Percentiles rank a stretch among this genome's conserved stretches.
phyloP scores from a whole-genome alignment of 192 early-diverging fungal genomes.

The Coemansia sp. region DNA sequence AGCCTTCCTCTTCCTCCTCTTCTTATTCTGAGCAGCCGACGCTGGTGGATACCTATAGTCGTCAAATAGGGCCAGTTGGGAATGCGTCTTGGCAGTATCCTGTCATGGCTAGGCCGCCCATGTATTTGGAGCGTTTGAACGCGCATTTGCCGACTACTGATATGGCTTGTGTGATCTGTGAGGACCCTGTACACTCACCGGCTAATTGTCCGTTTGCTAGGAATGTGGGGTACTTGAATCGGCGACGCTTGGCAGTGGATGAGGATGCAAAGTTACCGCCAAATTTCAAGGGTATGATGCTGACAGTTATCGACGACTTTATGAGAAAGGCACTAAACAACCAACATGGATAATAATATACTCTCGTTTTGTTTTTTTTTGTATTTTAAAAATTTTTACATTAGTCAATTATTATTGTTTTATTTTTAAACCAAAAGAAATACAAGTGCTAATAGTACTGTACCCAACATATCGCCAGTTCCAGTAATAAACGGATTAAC shows the following conservation, averaged over 20 bases:
- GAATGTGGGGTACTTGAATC: slow-evolving; percentile 11
- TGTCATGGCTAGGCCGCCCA: neutral
- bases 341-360: too few relatives aligned
- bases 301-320: slow-evolving; percentile 23
- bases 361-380: neutral
- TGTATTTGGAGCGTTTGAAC: neutral
- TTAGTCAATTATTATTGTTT: neutral
- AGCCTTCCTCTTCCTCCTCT: neutral
- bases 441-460: slow-evolving; percentile 60
- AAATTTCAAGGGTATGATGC: slow-evolving; percentile 17
- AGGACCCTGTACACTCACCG: slow-evolving; percentile 11
- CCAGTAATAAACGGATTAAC: slow-evolving; percentile 62
- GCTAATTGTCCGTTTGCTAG: slow-evolving; percentile 7
- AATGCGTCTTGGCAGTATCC: neutral
- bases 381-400: neutral
- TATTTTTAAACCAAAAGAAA: slow-evolving; percentile 20
- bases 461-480: slow-evolving; percentile 71
- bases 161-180: slow-evolving; percentile 28
- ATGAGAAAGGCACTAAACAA: neutral
- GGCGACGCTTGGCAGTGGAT: slow-evolving; percentile 15
- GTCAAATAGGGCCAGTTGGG: neutral
- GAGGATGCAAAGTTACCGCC: slow-evolving; percentile 9
- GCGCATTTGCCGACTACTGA: neutral
- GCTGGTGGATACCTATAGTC: neutral
- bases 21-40: neutral